Evolutionary conservation across 2,329 filamentous ascomycete species (phyloP).

Genomic region (Endoconidiophora polonica): DNA sequence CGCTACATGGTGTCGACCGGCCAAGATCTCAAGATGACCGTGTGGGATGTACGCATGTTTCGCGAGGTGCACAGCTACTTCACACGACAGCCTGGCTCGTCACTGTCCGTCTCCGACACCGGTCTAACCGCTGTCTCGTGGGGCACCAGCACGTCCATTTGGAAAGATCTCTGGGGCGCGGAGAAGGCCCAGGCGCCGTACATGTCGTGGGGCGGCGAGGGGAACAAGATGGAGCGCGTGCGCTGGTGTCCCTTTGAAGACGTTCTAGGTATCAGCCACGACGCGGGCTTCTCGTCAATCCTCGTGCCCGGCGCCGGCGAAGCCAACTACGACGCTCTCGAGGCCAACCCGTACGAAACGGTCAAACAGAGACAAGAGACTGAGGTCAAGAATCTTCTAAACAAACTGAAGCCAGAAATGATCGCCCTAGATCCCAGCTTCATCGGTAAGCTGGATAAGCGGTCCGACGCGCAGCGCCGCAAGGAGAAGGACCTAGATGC

Average conservation of each 20-base stretch:
- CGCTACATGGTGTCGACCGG: slow-evolving; percentile 91
- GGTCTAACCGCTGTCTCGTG: slow-evolving; percentile 79
- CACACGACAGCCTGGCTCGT: slow-evolving; percentile 64
- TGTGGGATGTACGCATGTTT: slow-evolving; percentile 92
- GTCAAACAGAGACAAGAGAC: slow-evolving; percentile 80
- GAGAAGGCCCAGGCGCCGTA: slow-evolving; percentile 76
- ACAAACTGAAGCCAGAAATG: slow-evolving; percentile 94
- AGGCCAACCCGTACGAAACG: slow-evolving; percentile 90
- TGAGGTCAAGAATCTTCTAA: slow-evolving; percentile 77
- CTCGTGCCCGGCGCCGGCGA: slow-evolving; percentile 92
- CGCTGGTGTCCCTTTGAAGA: slow-evolving; percentile 94
- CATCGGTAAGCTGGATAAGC: slow-evolving; percentile 71
- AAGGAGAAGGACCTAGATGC: slow-evolving; percentile 68
- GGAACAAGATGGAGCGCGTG: slow-evolving; percentile 61
- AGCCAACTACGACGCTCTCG: slow-evolving; percentile 86
- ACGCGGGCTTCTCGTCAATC: slow-evolving; percentile 73
- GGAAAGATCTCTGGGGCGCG: slow-evolving; percentile 77
- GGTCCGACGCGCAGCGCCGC: slow-evolving; percentile 59
- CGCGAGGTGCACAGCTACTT: slow-evolving; percentile 83
- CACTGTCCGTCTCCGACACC: slow-evolving; percentile 74
- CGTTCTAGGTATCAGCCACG: slow-evolving; percentile 70
- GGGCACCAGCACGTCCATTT: slow-evolving; percentile 78
- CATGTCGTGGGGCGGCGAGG: slow-evolving; percentile 83
- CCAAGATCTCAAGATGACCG: slow-evolving; percentile 78
- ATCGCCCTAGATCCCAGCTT: slow-evolving; percentile 88